Evolutionary conservation across 306 rosid species (phyloP).

Genomic region (Lathyrus sativus): DNA sequence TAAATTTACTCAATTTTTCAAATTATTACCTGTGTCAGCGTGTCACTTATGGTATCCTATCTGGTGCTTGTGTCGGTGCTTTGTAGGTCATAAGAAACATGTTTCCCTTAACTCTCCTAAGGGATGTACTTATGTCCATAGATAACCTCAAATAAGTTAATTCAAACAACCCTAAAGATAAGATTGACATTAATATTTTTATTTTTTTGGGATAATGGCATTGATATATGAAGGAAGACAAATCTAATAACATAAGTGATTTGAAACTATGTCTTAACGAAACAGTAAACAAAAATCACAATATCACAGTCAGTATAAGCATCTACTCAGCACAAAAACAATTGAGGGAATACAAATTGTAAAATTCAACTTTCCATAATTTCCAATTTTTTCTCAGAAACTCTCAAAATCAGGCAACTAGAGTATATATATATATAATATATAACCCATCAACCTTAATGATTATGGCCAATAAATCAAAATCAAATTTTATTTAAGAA

Average conservation of each 20-base stretch:
- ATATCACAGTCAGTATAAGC: background rate
- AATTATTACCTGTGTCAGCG: no score
- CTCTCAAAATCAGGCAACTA: slow-evolving; percentile 14
- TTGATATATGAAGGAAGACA: slow-evolving; percentile 4
- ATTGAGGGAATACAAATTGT: background rate
- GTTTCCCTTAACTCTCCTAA: background rate
- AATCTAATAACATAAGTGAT: background rate
- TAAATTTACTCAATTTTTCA: no score
- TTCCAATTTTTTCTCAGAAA: background rate
- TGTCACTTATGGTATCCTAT: no score
- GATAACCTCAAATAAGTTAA: background rate
- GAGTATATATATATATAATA: background rate
- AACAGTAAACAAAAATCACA: background rate
- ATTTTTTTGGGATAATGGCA: background rate
- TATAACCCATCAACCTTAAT: background rate
- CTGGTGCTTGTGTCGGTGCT: no score
- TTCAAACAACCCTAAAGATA: background rate
- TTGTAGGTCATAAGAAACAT: no score
- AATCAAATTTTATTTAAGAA: slow-evolving; percentile 20
- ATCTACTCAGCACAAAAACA: no score
- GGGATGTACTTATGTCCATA: background rate
- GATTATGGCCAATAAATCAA: slow-evolving; percentile 27
- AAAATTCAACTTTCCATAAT: background rate
- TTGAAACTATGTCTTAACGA: background rate
- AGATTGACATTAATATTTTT: background rate